Conservation (phyloP, 2,329 filamentous ascomycete species). For the Pseudopyrenochaeta lycopersici region DNA sequence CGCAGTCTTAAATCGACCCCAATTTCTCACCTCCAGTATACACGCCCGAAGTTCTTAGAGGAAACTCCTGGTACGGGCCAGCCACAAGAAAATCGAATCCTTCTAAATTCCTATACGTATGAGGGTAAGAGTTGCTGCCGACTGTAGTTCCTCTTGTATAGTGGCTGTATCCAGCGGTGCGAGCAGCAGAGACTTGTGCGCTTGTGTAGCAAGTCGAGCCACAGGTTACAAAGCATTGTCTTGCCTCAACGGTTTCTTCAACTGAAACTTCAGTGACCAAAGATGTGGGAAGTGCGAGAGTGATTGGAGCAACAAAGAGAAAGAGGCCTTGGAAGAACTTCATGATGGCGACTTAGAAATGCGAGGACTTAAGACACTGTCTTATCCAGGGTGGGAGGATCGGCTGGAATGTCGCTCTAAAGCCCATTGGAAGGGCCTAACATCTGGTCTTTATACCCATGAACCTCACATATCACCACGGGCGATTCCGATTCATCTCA, state of each 20-base stretch:
- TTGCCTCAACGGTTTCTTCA: conserved; percentile 37
- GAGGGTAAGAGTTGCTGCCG: conserved; percentile 62
- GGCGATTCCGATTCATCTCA: conserved; percentile 22
- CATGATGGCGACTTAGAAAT: conserved; percentile 14
- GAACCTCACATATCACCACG: conserved; percentile 5
- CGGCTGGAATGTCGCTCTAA: conserved; percentile 11
- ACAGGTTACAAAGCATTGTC: conserved; percentile 62
- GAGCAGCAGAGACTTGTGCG: conserved; percentile 59
- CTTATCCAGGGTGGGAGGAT: conserved; percentile 7
- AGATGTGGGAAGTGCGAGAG: conserved; percentile 30
- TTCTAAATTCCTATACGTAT: conserved; percentile 69
- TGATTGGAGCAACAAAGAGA: conserved; percentile 22
- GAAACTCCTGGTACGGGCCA: conserved; percentile 72
- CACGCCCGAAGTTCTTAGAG: conserved; percentile 60
- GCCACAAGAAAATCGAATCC: conserved; percentile 67
- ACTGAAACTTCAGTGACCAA: conserved; percentile 12
- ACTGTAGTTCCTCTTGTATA: conserved; percentile 53
- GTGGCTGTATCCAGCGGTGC: conserved; percentile 62
- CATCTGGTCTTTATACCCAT: conserved; percentile 11
- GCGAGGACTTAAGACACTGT: conserved; percentile 17
- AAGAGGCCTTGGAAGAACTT: conserved; percentile 29
- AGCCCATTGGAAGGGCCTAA: neutral
- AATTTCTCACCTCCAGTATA: conserved; percentile 64
- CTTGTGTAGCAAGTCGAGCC: conserved; percentile 63
- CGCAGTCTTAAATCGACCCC: neutral